Conservation (phyloP, 73 alveolate genomes). For the Tetrahymena elliotti region DNA sequence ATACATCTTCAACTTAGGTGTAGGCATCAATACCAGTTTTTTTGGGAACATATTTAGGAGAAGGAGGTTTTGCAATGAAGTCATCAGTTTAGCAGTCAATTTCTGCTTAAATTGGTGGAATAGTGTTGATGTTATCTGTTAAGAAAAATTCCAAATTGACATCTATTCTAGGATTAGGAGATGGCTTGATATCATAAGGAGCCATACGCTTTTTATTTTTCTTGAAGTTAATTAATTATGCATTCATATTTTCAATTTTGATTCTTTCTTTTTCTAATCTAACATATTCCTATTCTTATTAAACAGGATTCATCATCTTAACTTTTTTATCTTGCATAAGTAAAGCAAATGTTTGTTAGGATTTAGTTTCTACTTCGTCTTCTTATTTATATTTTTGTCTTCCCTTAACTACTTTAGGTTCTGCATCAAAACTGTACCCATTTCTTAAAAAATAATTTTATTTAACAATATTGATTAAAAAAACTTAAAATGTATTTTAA, state of each 20-base stretch:
- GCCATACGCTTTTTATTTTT: constrained; percentile 52
- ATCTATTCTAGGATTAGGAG: constrained; percentile 83
- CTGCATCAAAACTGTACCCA: constrained; percentile 33
- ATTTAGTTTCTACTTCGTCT: constrained; percentile 35
- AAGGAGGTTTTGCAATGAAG: constrained; percentile 81
- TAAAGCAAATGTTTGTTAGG: constrained; percentile 17
- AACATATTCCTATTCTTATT: constrained; percentile 47
- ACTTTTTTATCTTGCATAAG: constrained; percentile 48
- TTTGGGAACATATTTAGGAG: constrained; percentile 89
- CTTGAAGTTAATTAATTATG: constrained; percentile 53
- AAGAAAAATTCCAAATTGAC: constrained; percentile 78
- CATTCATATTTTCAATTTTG: constrained; percentile 48
- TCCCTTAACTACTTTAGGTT: constrained; percentile 49
- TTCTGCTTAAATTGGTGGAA: constrained; percentile 48
- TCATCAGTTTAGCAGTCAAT: constrained; percentile 90
- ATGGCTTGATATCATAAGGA: constrained; percentile 81
- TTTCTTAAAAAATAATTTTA: background rate
- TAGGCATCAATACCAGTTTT: constrained; percentile 96
- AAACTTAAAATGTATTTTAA: background rate
- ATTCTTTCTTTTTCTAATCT: constrained; percentile 45
- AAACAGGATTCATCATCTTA: constrained; percentile 28
- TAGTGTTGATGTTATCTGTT: constrained; percentile 59
- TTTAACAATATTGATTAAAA: background rate
- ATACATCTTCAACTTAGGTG: constrained; percentile 84
- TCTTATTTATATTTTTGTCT: constrained; percentile 43